These are phyloP conservation scores for Prosopis cineraria DNA, from an alignment of 306 rosid species.

Conservation along the genomic window DNA sequence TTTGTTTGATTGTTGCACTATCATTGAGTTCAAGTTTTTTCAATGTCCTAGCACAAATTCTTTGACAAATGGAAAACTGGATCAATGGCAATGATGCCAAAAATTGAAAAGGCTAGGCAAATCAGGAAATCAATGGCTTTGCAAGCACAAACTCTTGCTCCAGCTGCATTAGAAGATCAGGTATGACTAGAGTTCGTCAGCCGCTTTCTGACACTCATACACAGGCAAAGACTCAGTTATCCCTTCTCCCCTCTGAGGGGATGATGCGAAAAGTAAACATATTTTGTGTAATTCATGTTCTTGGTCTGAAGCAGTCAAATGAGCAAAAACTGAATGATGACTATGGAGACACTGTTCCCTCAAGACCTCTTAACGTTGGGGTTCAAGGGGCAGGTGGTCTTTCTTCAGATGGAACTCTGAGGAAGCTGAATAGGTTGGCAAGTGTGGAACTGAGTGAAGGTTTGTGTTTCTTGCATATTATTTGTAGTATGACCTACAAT, in stretches of 20 bases:
- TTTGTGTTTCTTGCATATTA: slow-evolving; percentile 45
- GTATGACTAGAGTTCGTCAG: slow-evolving; percentile 46
- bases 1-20: slow-evolving; percentile 33
- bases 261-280: slow-evolving; percentile 17
- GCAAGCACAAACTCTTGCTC: slow-evolving; percentile 65
- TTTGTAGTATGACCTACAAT: slow-evolving; percentile 5
- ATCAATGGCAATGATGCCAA: slow-evolving; percentile 76
- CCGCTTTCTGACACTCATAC: neutral
- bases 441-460: slow-evolving; percentile 64
- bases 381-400: slow-evolving; percentile 50
- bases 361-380: slow-evolving; percentile 57
- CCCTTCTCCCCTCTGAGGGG: slow-evolving; percentile 15
- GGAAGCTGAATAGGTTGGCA: slow-evolving; percentile 49
- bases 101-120: slow-evolving; percentile 87
- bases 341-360: slow-evolving; percentile 89
- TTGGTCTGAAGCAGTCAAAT: slow-evolving; percentile 54
- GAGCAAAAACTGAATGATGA: slow-evolving; percentile 60
- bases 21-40: slow-evolving; percentile 34
- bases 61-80: slow-evolving; percentile 89
- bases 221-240: neutral
- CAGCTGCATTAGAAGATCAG: slow-evolving; percentile 54
- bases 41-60: slow-evolving; percentile 79
- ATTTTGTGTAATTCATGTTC: slow-evolving; percentile 13
- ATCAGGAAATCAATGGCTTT: slow-evolving; percentile 78
- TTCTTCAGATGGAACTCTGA: slow-evolving; percentile 47